Evolutionary conservation across 768 basidiomycete species (phyloP).

Genomic region (Russula sp.): DNA sequence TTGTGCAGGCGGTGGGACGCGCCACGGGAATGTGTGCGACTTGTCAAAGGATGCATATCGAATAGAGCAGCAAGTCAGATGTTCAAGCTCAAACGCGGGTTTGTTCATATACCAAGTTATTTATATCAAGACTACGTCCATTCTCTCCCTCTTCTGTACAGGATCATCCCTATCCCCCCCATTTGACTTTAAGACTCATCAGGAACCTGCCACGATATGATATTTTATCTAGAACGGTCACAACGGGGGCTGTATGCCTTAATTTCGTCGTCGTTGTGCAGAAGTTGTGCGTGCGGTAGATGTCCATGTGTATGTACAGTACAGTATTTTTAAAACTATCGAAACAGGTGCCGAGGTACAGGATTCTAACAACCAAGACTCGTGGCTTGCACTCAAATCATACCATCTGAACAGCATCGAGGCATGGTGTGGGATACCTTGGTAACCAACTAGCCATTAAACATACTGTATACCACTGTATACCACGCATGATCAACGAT

Average conservation of each 20-base stretch:
- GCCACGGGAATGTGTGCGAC: slow-evolving; percentile 61
- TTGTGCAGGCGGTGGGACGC: slow-evolving; percentile 66
- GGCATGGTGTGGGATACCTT: neutral
- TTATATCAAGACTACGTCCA: neutral
- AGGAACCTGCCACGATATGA: neutral
- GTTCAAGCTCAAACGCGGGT: neutral
- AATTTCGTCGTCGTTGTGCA: neutral
- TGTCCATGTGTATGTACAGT: neutral
- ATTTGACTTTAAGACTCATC: neutral
- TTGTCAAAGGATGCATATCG: slow-evolving; percentile 54
- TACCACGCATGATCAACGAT: too few relatives aligned
- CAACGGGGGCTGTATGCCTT: neutral
- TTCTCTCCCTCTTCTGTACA: neutral
- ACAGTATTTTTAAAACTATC: too few relatives aligned
- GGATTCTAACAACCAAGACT: too few relatives aligned
- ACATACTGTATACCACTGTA: too few relatives aligned
- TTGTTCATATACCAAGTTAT: neutral
- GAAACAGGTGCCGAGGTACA: too few relatives aligned
- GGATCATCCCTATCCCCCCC: neutral
- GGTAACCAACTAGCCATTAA: neutral
- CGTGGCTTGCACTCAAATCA: too few relatives aligned
- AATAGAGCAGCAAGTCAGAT: neutral
- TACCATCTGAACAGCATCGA: neutral
- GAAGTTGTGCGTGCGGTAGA: neutral
- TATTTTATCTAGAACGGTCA: neutral